Base-by-base conservation (phyloP, 805 yeast genomes). In the Candida verbasci region DNA sequence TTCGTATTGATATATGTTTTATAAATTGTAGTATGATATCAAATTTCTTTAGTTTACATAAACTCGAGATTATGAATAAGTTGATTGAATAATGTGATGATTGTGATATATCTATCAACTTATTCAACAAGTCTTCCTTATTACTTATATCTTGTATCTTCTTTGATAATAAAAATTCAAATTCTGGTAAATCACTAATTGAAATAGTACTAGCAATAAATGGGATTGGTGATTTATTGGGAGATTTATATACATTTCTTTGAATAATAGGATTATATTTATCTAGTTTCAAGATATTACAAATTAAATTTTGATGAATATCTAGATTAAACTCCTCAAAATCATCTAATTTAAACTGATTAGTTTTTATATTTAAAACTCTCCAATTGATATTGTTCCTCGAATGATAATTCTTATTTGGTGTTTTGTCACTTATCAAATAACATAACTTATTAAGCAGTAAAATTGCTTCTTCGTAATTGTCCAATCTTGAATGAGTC, bases 111-210 rank as follows among this genome's bases (percentile, higher is more conserved):
- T 33, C 32, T 6, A 42, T 27, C 15, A 30, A 29, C 17, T 37
- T 37, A 24, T 22, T 29, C 15, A 26, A 23, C 12, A 15, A 4
- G 7, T 17, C 14, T 6, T 12, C 11, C 3, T 24, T n/a, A 6
- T 17, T 3, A 2, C 9, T 9, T 16, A 16, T 31, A 2, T 16
- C 22, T 20, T 29, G 4, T 11, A 55, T 38, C 12, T 48, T 41
- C 12, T 38, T 25, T 3, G 20, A 32, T 9, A 65, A 44, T 26
- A 62, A 40, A 3, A 20, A 28, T 10, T 43, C 36, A 42, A 65
- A 66, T 6, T 39, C 25, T 0, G 72, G 71, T 16, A 66, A 44
- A 40, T 66, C 72, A 8, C 41, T 45, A 2, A 50, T 41, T 5
- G 37, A 34, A 6, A 66, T 24, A 1, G 44, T 39, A 1, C 68